A percentile compares a stretch with the other conserved stretches of the same genome.
These are phyloP conservation scores for Paramyrothecium roridum DNA, from an alignment of 2,329 filamentous ascomycete species.

Conservation along the genomic window DNA sequence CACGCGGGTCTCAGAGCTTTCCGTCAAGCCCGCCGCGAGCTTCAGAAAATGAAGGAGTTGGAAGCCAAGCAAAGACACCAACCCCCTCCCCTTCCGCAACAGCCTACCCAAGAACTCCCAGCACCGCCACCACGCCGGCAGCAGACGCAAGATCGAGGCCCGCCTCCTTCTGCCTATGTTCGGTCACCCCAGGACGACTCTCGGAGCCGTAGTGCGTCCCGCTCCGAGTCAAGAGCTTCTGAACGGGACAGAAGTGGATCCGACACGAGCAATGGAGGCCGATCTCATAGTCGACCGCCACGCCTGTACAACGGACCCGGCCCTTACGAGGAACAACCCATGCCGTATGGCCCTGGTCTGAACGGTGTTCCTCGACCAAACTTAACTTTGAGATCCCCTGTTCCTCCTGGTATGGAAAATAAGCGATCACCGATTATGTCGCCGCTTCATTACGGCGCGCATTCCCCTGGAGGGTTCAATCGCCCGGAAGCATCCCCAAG, in stretches of 20 bases:
- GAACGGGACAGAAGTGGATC: slow-evolving; percentile 55
- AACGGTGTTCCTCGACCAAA: slow-evolving; percentile 23
- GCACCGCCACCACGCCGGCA: slow-evolving; percentile 3
- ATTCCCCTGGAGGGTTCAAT: slow-evolving; percentile 17
- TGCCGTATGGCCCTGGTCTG: slow-evolving; percentile 15
- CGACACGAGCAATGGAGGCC: slow-evolving; percentile 46
- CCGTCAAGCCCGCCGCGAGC: slow-evolving; percentile 53
- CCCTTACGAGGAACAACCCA: slow-evolving; percentile 32
- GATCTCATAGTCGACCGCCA: slow-evolving; percentile 34
- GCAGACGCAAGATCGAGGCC: slow-evolving; percentile 14
- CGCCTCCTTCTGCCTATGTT: neutral
- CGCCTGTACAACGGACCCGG: slow-evolving; percentile 34
- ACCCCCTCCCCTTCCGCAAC: slow-evolving; percentile 9
- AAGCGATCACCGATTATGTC: slow-evolving; percentile 44
- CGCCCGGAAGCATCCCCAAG: slow-evolving; percentile 3
- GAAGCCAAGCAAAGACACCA: slow-evolving; percentile 44
- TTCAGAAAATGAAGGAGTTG: slow-evolving; percentile 53
- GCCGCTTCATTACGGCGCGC: slow-evolving; percentile 30
- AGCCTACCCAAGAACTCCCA: slow-evolving; percentile 6
- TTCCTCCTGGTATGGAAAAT: slow-evolving; percentile 43
- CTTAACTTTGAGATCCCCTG: slow-evolving; percentile 38
- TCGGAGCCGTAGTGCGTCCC: slow-evolving; percentile 21
- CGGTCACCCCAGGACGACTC: slow-evolving; percentile 37
- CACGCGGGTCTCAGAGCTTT: slow-evolving; percentile 55
- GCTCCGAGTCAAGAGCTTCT: slow-evolving; percentile 26